A percentile compares a stretch with the other conserved stretches of the same genome.
Conservation (phyloP, 345 rosid species). For the Eucalyptus curtisii region DNA sequence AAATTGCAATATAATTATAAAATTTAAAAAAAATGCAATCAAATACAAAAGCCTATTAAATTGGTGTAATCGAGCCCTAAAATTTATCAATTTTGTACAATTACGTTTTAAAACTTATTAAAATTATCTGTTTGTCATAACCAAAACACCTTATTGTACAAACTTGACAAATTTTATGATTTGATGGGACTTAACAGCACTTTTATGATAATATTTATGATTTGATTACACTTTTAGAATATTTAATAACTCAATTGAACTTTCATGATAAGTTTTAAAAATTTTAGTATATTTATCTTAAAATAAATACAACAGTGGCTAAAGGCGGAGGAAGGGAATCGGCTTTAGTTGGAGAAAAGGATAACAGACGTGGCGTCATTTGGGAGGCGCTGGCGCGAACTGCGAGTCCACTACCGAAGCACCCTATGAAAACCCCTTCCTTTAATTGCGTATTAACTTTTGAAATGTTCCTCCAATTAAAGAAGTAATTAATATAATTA, state of each 20-base stretch:
- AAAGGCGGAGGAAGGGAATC: fast-evolving
- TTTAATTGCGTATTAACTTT: not conserved
- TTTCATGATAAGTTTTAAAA: fast-evolving
- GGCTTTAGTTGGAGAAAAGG: not conserved
- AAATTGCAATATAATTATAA: too few species aligned
- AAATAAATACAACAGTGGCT: not conserved
- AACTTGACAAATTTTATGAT: too few species aligned
- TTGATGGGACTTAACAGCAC: too few species aligned
- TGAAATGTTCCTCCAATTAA: not conserved
- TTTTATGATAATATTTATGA: too few species aligned
- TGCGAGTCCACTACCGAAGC: not conserved
- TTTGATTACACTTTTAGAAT: too few species aligned
- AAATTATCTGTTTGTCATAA: too few species aligned
- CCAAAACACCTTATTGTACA: too few species aligned
- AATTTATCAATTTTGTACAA: too few species aligned
- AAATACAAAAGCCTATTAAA: too few species aligned
- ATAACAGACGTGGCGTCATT: not conserved
- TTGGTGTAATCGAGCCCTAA: fast-evolving
- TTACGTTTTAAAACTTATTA: too few species aligned
- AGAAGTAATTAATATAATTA: not conserved
- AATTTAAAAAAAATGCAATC: too few species aligned
- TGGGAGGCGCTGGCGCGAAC: not conserved
- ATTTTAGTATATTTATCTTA: not conserved
- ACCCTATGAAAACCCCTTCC: fast-evolving
- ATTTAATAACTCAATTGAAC: too few species aligned